These are phyloP conservation scores for Colletotrichum sp. DNA, from an alignment of 2,329 filamentous ascomycete genomes.

Conservation along the genomic window DNA sequence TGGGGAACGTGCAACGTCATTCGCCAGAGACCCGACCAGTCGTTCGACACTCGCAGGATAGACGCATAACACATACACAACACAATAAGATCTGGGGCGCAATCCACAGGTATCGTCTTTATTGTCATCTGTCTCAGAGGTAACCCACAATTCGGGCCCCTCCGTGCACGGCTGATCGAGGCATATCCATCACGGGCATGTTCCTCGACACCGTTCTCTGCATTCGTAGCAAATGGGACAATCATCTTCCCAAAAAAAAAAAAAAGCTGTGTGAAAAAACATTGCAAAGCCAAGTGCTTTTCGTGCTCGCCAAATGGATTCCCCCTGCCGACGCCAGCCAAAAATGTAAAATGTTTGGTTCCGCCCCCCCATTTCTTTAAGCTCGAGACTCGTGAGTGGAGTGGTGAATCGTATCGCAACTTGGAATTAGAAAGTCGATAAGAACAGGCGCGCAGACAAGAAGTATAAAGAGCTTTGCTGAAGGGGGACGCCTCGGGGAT, in stretches of 20 bases:
- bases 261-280: not conserved
- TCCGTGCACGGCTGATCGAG: not conserved
- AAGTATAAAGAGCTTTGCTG: constrained; percentile 7
- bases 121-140: constrained; percentile 15
- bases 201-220: not conserved
- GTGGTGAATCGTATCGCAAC: constrained; percentile 21
- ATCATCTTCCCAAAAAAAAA: constrained; percentile 8
- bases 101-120: constrained; percentile 19
- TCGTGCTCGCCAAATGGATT: constrained; percentile 19
- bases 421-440: constrained; percentile 23
- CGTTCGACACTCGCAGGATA: not conserved
- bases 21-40: not conserved
- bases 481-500: not conserved
- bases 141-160: not conserved
- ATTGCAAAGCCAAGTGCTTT: constrained; percentile 20
- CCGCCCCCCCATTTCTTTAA: constrained; percentile 4
- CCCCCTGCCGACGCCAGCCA: constrained; percentile 21
- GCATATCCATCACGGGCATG: not conserved
- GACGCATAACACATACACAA: not conserved
- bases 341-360: constrained; percentile 19
- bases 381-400: constrained; percentile 15
- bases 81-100: not conserved
- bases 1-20: not conserved
- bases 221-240: constrained; percentile 13
- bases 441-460: constrained; percentile 13